phyloP scores from a whole-genome alignment of 805 yeast genomes.

The Candida nitratophila region DNA sequence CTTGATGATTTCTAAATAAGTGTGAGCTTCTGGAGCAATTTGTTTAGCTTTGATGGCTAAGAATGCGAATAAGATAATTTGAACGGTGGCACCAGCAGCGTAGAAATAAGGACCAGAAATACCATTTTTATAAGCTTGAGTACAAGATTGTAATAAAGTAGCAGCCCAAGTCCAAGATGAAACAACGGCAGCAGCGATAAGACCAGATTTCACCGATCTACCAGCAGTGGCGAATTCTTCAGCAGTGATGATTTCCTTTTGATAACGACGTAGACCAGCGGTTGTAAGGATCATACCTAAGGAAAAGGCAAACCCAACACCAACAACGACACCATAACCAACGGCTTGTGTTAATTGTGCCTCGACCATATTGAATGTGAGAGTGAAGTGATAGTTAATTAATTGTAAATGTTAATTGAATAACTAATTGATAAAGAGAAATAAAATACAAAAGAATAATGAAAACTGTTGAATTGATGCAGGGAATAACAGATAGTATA shows the following conservation, averaged over 20 bases:
- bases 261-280: conserved; percentile 63
- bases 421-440: not conserved
- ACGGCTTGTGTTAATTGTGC: conserved; percentile 54
- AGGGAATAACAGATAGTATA: too few species aligned
- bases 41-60: conserved; percentile 84
- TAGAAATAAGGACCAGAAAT: conserved; percentile 76
- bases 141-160: conserved; percentile 64
- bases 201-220: conserved; percentile 75
- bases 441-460: too few species aligned
- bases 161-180: conserved; percentile 96
- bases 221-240: conserved; percentile 95
- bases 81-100: conserved; percentile 89
- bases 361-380: conserved; percentile 2
- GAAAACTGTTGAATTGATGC: too few species aligned
- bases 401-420: not conserved
- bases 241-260: conserved; percentile 80
- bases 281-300: conserved; percentile 75
- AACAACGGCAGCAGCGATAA: conserved; percentile 86
- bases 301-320: conserved; percentile 71
- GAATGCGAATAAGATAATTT: conserved; percentile 78
- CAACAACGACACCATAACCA: conserved; percentile 84
- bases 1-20: conserved; percentile 78
- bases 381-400: not conserved
- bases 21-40: conserved; percentile 87
- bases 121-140: conserved; percentile 76